Evolutionary conservation across 306 rosid genomes (phyloP), one percentile per base, ranked within the genome.

Genomic region (Dryas octopetala): DNA sequence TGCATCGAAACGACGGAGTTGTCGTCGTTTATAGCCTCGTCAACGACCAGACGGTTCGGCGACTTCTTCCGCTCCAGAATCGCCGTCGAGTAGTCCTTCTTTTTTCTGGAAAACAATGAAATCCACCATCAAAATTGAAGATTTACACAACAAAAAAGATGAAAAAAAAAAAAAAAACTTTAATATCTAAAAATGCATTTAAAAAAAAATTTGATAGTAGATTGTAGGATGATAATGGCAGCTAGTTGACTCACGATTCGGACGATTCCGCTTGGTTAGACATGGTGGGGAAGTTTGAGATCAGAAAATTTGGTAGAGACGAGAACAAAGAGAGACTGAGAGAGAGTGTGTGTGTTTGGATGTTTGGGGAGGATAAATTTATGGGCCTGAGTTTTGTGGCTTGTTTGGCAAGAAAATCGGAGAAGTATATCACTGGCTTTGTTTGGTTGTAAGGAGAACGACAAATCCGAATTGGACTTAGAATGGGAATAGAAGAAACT

Each of bases 51-150:
- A 1, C 88, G 66, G 70, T 86, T 84, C 8, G 90, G 90, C 2
- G 90, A 83, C 76, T 86, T 86, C 71, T 86, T 86, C 19, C 90
- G 82, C 83, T 86, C 88, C 68, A 86, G 67, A 81, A 86, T 86
- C 45, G 88, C 90, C 51, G 90, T 86, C 8, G 86, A 83, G 73
- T 51, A 86, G 79, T 86, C 90, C 75, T 84, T 86, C 86, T 84
- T 86, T 60, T 77, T 79, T 80, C 78, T 87, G 83, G 72, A 26
- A 6, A 50, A 16, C 59, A 32, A 9, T 40, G 17, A 63, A 67
- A 67, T 57, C 77, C 53, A 73, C 74, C 3, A 7, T 70, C 26
- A 71, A 41, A 62, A 38, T 14, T 62, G n/a, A 63, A 17, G 2
- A 40, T 16, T 8, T 63, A 43, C 50, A 10, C 7, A 45, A 45